A percentile compares a stretch with the other conserved stretches of the same genome.
Conservation (phyloP, 495 filamentous ascomycete species). For the Neurospora intermedia region DNA sequence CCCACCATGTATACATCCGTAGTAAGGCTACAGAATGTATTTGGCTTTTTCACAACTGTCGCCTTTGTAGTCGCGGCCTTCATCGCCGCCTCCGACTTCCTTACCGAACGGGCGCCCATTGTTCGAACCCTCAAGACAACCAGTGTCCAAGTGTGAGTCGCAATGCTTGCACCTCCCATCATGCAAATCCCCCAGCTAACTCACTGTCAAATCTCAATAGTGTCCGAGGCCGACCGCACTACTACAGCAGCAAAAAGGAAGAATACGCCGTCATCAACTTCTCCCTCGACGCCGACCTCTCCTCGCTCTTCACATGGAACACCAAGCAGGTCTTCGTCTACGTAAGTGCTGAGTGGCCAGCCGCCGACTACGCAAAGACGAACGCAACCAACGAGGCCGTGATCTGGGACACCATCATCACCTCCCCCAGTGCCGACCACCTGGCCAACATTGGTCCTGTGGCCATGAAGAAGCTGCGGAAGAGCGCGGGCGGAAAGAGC, state of each 20-base stretch:
- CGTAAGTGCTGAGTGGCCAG: conserved; percentile 78
- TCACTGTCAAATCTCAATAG: conserved; percentile 31
- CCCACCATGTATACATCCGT: conserved; percentile 75
- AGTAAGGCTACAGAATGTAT: conserved; percentile 79
- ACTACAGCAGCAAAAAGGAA: conserved; percentile 84
- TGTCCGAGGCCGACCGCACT: conserved; percentile 79
- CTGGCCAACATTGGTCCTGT: conserved; percentile 40
- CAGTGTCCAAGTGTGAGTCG: conserved; percentile 76
- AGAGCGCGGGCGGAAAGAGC: conserved; percentile 38
- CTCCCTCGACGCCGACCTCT: conserved; percentile 77
- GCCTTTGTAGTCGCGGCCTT: conserved; percentile 68
- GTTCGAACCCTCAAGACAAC: conserved; percentile 54
- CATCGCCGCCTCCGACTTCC: conserved; percentile 66
- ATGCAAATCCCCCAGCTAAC: neutral
- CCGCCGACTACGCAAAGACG: conserved; percentile 22
- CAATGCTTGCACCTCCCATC: neutral
- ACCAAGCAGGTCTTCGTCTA: conserved; percentile 99
- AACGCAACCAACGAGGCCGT: conserved; percentile 61
- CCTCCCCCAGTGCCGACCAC: conserved; percentile 50
- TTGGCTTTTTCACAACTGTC: conserved; percentile 96
- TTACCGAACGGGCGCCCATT: conserved; percentile 57
- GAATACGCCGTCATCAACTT: conserved; percentile 93
- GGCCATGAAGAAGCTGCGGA: conserved; percentile 41
- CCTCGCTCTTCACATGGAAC: conserved; percentile 96
- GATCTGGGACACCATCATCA: conserved; percentile 93